phyloP scores from a whole-genome alignment of 139 green algal species.

The Closterium sp. region DNA sequence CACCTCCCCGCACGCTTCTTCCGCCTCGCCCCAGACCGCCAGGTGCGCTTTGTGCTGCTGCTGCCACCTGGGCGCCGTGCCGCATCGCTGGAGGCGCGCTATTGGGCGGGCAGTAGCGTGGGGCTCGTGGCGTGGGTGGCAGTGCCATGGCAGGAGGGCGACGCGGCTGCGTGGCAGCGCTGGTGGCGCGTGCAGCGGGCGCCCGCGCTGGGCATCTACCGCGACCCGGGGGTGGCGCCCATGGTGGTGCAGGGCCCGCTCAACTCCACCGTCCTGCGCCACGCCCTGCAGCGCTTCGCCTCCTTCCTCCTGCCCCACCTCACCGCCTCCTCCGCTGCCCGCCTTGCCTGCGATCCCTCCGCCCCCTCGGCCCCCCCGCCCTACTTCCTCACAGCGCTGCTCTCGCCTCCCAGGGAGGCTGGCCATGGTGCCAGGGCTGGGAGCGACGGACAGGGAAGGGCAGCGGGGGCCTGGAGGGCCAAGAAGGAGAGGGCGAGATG shows the following conservation, averaged over 20 bases:
- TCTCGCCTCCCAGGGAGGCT: background rate
- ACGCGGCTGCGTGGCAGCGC: background rate
- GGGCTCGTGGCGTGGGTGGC: background rate
- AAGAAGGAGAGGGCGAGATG: too few relatives aligned
- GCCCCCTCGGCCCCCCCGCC: too few relatives aligned
- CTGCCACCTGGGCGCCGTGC: background rate
- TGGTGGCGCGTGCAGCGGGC: background rate
- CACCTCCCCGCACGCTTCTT: background rate
- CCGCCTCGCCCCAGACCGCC: background rate
- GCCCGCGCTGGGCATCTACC: background rate
- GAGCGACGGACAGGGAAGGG: too few relatives aligned
- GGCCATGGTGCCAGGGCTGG: background rate
- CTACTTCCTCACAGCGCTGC: background rate
- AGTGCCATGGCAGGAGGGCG: background rate
- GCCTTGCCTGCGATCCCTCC: background rate
- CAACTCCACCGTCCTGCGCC: background rate
- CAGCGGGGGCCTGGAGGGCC: too few relatives aligned
- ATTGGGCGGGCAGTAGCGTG: background rate
- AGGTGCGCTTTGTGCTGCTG: background rate
- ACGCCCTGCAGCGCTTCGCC: background rate
- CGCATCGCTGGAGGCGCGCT: background rate
- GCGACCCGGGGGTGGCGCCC: background rate
- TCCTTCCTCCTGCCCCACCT: background rate
- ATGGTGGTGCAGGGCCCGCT: background rate
- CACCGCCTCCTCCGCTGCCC: background rate